Evolutionary conservation across 768 basidiomycete species (phyloP).

Genomic region (Plicaturopsis crispa): DNA sequence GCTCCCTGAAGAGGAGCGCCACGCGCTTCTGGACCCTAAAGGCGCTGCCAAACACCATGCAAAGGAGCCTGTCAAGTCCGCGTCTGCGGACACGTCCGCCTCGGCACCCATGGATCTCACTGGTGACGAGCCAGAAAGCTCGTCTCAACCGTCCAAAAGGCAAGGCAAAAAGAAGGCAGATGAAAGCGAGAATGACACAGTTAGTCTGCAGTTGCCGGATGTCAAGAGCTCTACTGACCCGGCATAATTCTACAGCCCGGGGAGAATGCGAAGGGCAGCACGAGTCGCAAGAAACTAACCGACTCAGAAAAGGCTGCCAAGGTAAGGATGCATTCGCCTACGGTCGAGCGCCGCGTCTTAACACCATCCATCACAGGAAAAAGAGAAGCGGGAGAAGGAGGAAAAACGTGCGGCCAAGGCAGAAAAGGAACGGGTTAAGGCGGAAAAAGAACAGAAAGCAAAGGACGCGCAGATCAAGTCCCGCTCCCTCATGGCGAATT

Average conservation of each 20-base stretch:
- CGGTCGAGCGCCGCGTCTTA: background rate
- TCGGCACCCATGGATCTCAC: constrained; percentile 15
- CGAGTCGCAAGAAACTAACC: constrained; percentile 39
- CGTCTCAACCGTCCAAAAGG: constrained; percentile 21
- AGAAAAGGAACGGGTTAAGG: constrained; percentile 62
- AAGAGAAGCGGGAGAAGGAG: too few relatives aligned
- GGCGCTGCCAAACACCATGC: constrained; percentile 23
- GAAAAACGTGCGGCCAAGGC: too few relatives aligned
- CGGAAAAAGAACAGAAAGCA: constrained; percentile 65
- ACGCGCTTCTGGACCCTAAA: constrained; percentile 48
- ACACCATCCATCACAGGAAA: constrained; percentile 57
- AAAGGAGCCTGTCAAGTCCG: constrained; percentile 15
- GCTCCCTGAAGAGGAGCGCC: constrained; percentile 49
- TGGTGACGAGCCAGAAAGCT: constrained; percentile 16
- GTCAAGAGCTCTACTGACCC: too few relatives aligned
- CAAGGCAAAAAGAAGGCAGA: constrained; percentile 24
- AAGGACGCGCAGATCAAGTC: constrained; percentile 68
- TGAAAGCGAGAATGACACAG: constrained; percentile 32
- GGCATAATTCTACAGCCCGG: too few relatives aligned
- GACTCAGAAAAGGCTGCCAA: constrained; percentile 56
- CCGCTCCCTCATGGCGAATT: constrained; percentile 66
- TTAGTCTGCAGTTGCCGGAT: constrained; percentile 19
- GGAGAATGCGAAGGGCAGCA: constrained; percentile 18
- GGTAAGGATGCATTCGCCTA: constrained; percentile 25
- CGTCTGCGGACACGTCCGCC: constrained; percentile 5